Evolutionary conservation across 257 asterid species (phyloP), one percentile per base, ranked within the genome.

Genomic region (Linaria vulgaris): DNA sequence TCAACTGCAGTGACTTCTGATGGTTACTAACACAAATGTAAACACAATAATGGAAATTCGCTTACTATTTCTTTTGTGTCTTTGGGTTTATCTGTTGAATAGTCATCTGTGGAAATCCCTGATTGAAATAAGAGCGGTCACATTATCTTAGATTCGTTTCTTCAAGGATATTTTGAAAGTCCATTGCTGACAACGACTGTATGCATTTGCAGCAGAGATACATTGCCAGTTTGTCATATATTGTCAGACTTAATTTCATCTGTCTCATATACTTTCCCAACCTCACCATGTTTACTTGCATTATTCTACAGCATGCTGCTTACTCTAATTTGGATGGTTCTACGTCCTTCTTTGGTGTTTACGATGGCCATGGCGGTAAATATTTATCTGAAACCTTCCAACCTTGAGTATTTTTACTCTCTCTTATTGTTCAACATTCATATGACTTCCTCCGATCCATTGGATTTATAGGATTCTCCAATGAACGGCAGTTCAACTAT

Each of bases 301-400:
- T 75, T 72, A 45, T 73, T 76, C 68, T 80, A 46, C 82, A 94
- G 97, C 99, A 94, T 84, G 97, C 99, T 78, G 88, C 94, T 51
- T 77, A 69, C 79, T 78, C 87, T 63, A 60, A 82, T 81, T 73
- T 89, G 91, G 96, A 85, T 74, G 79, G 69, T 62, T 76, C 88
- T 51, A 82, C 96, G 27, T 84, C 99, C 67, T 87, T 85, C 74
- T 94, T 94, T 80, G 97, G 94, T 75, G 99, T 94, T 72, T 94
- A 90, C 81, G 99, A 94, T 84, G 99, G 99, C 67, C 99, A 94
- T 79, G 99, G 99, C 76, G 99, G 99, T 90, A 83, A 83, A 39
- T 21, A 61, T 79, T 56, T 39, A 61, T 72, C 66, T 61, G 20
- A 31, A 49, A 53, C 43, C 66, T 59, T 46, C 64, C 50, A 58